Evolutionary conservation across 306 rosid genomes (phyloP).

Genomic region (Cicer arietinum): DNA sequence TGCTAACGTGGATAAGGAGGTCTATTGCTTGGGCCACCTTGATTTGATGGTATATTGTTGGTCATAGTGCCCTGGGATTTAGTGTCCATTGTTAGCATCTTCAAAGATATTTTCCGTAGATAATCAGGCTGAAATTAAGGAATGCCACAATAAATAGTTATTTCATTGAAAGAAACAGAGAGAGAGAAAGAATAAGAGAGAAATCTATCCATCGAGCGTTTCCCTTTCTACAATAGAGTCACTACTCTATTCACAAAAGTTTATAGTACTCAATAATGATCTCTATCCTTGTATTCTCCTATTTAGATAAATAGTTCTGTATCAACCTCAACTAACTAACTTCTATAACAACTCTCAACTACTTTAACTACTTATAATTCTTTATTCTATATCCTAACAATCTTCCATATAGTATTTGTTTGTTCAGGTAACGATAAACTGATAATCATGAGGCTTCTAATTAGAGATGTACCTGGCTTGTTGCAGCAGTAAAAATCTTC

Average conservation of each 20-base stretch:
- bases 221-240: no score
- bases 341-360: no score
- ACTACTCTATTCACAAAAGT: no score
- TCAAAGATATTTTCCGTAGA: conserved; percentile 56
- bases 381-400: no score
- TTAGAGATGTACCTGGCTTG: conserved; percentile 62
- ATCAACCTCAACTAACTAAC: no score
- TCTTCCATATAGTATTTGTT: neutral
- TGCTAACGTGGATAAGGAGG: conserved; percentile 72
- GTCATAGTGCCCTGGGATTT: conserved; percentile 59
- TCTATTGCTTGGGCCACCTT: conserved; percentile 59
- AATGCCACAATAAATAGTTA: neutral
- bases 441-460: neutral
- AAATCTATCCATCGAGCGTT: no score
- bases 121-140: conserved; percentile 57
- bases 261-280: no score
- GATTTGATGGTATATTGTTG: conserved; percentile 52
- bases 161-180: no score
- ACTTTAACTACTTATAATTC: no score
- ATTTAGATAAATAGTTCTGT: no score
- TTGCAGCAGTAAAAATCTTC: conserved; percentile 73
- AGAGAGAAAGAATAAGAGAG: no score
- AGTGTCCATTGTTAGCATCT: conserved; percentile 71
- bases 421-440: conserved; percentile 1
- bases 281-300: no score